A percentile compares a stretch with the other conserved stretches of the same genome.
Conservation (phyloP, 176 grass and related monocot species). For the Oryza australiensis region DNA sequence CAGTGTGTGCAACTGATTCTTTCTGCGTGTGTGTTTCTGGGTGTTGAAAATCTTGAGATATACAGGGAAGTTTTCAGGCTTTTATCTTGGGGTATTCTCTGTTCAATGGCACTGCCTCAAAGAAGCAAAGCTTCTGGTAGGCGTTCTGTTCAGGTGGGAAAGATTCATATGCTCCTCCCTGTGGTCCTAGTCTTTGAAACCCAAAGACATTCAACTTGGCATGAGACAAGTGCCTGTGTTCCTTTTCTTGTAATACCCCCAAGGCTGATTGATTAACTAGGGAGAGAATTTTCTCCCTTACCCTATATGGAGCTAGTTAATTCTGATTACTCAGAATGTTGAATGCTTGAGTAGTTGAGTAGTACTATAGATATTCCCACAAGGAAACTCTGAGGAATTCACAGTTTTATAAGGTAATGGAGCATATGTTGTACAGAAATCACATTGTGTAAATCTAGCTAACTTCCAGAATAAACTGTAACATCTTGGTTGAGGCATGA, state of each 20-base stretch:
- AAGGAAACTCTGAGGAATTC: neutral
- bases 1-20: conserved; percentile 49
- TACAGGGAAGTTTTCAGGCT: conserved; percentile 34
- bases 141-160: conserved; percentile 12
- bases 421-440: conserved; percentile 10
- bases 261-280: conserved; percentile 24
- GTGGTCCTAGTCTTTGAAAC: neutral
- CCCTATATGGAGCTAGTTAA: conserved; percentile 35
- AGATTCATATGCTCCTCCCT: neutral
- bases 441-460: neutral
- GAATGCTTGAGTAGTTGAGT: neutral
- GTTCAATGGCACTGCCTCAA: neutral
- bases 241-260: conserved; percentile 26
- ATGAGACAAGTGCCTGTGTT: conserved; percentile 19
- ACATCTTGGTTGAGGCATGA: neutral
- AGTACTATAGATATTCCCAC: neutral
- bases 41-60: neutral
- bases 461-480: neutral
- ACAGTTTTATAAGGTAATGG: neutral
- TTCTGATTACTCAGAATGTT: conserved; percentile 18
- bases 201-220: conserved; percentile 25
- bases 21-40: neutral
- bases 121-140: conserved; percentile 35
- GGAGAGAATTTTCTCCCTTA: conserved; percentile 20
- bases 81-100: conserved; percentile 21